Evolutionary conservation across 2,329 filamentous ascomycete genomes (phyloP), one percentile per base, ranked within the genome.

Genomic region (Colletotrichum spinosum): DNA sequence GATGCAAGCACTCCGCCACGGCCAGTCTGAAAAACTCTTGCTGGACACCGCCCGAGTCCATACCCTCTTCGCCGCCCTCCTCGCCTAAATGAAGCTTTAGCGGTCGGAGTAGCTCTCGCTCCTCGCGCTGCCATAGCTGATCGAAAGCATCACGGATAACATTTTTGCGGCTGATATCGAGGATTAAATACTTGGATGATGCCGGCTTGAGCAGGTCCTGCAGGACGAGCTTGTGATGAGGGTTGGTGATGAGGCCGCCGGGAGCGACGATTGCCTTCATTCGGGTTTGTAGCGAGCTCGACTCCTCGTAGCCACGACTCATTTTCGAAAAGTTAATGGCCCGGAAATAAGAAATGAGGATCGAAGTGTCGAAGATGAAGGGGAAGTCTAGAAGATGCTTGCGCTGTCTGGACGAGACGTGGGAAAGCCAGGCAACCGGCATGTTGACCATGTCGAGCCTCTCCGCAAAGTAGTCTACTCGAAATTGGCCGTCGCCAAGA

Each of bases 21-120:
- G 92, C 89, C 35, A 97, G 79, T 13, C 93, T 89, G 79, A 99
- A 98, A 75, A 97, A 98, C 69, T 99, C 96, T 75, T 97, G 94
- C 71, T 97, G 95, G 1, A 99, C 94, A 68, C 96, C 96, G 48
- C 96, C 96, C 53, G 95, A 93, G 76, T 99, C 96, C 39, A 97
- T 88, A 0, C 96, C 96, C 75, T 97, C 90, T 76, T 98, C 96
- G 37, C 93, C 93, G 57, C 84, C 84, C 39, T 93, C 90, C 73
- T 93, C 91, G 4, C 94, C 94, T 62, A 98, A 87, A 55, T 93
- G 90, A 8, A 99, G 90, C 72, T 97, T 97, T 39, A 99, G 80
- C 1, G 96, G 96, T 34, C 93, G 88, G 72, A 95, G 81, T 3
- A 98, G 81, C 78, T 97, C 93, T 41, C 92, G 86, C 72, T 89